A percentile compares a stretch with the other conserved stretches of the same genome.
These are phyloP conservation scores for Paramyrothecium roridum DNA, from an alignment of 2,329 filamentous ascomycete genomes.

Conservation along the genomic window DNA sequence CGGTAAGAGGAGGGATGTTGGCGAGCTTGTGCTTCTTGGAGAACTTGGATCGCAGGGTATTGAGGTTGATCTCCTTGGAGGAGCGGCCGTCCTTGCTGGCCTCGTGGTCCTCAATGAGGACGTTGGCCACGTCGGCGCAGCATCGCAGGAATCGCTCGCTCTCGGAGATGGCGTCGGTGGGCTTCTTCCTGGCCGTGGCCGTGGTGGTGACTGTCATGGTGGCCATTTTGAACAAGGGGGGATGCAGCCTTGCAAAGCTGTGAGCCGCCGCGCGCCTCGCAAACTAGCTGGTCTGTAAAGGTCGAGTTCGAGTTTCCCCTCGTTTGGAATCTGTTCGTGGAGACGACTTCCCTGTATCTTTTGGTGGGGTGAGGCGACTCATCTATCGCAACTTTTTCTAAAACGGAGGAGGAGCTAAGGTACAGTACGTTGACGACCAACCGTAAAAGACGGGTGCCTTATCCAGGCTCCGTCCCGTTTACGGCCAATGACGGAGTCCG, in stretches of 20 bases:
- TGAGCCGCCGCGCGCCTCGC: no score
- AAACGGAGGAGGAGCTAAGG: neutral
- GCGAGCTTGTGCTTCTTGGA: constrained; percentile 89
- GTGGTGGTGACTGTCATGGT: constrained; percentile 61
- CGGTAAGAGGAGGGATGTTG: constrained; percentile 86
- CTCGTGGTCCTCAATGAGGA: constrained; percentile 92
- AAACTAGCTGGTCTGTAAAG: no score
- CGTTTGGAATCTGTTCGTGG: no score
- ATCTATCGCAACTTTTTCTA: neutral
- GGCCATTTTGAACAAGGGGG: constrained; percentile 37
- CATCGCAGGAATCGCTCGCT: constrained; percentile 92
- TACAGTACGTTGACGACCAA: neutral
- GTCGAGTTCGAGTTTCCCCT: no score
- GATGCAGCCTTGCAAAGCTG: neutral
- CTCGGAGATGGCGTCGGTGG: constrained; percentile 77
- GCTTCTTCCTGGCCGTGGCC: constrained; percentile 64
- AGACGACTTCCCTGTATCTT: neutral
- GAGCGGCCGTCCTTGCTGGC: constrained; percentile 70
- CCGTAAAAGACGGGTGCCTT: neutral
- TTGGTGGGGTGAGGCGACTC: neutral
- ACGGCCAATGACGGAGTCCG: neutral
- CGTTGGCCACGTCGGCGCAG: constrained; percentile 92
- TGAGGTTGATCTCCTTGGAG: constrained; percentile 88
- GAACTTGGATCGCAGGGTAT: constrained; percentile 79
- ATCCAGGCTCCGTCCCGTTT: neutral